phyloP scores from a whole-genome alignment of 306 rosid genomes.

The Cucumis sativus region DNA sequence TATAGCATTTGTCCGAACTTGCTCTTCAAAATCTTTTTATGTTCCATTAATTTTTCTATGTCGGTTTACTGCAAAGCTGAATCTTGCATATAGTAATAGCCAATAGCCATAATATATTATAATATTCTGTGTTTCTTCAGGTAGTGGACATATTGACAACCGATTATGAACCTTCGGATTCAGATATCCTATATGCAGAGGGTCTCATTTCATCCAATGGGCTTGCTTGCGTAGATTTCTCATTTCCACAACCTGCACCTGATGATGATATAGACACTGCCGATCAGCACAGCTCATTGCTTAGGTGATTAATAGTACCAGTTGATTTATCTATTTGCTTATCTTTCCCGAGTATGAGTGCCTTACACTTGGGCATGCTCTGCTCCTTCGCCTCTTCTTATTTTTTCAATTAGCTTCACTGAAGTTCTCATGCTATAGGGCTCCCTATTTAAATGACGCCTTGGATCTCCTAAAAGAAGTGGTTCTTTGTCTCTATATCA shows the following conservation, averaged over 20 bases:
- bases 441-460: background rate
- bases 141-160: slow-evolving; percentile 68
- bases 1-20: background rate
- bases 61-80: background rate
- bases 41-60: background rate
- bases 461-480: background rate
- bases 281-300: slow-evolving; percentile 55
- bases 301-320: slow-evolving; percentile 35
- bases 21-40: background rate
- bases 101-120: slow-evolving; percentile 8
- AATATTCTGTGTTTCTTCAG: slow-evolving; percentile 32
- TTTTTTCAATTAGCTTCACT: background rate
- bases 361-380: background rate
- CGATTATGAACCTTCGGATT: slow-evolving; percentile 88
- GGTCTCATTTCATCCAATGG: slow-evolving; percentile 97
- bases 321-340: background rate
- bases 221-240: slow-evolving; percentile 80
- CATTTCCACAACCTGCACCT: slow-evolving; percentile 63
- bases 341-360: background rate
- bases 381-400: background rate
- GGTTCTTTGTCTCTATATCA: background rate
- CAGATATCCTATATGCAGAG: slow-evolving; percentile 87
- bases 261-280: slow-evolving; percentile 38
- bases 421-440: background rate
- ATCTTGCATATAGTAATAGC: background rate